Base-by-base conservation (phyloP, 2,329 filamentous ascomycete genomes). In the Pezicula radicicola region DNA sequence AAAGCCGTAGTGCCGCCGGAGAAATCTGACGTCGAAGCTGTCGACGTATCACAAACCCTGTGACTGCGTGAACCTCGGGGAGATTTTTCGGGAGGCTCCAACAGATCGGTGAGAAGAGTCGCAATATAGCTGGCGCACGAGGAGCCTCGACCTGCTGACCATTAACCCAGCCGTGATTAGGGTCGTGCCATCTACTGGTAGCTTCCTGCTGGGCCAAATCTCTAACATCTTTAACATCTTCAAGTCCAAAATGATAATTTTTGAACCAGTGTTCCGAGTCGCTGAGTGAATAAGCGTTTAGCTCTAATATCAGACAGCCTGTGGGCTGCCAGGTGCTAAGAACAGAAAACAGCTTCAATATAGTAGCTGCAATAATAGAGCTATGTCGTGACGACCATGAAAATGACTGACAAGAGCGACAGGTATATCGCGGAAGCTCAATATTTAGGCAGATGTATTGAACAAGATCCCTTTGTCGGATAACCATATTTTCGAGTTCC, bases 251-350 rank as follows among this genome's bases (percentile, higher is more conserved):
- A 53, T 57, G 45, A 19, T 59, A 52, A 51, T 66, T 57, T 50
- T 65, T 66, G 53, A 69, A 70, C 58, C 57, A 71, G 55, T 71
- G 64, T 44, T 68, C 53, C 10, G 43, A 61, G 60, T 72, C 67
- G 51, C 68, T 71, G 12, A 64, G 67, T 46, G 65, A 69, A 39
- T 66, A 61, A 2, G 54, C 62, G 49, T 66, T 67, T 16, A 71
- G 52, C 55, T 72, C 70, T 53, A 72, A 56, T 6, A 60, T 59
- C 55, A 72, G 55, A 28, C 51, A 43, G 25, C 53, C 53, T 12
- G 49, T 47, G 44, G 59, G 56, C 13, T 56, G 44, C 69, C 68
- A 70, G 9, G 47, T 55, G 27, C 60, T 62, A 27, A 71, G 65
- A 52, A 68, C 61, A 9, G 43, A 55, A 48, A 68, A 66, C 1